Base-by-base conservation (phyloP, 2,329 filamentous ascomycete species). In the Mycosphaerelloides madeirae region DNA sequence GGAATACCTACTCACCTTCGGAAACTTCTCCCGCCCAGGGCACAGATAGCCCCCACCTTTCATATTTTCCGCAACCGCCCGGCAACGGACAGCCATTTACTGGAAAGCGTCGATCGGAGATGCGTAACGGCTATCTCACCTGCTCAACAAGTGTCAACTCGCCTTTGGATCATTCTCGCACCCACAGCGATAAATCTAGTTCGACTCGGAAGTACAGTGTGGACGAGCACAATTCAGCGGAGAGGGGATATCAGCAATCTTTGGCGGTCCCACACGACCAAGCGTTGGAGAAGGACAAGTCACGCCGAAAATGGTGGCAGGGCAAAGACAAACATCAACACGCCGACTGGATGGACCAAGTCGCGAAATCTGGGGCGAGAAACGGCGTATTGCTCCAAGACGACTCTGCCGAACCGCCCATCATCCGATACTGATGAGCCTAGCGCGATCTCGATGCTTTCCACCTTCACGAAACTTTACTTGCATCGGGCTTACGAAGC, bases 301-400 rank as follows among this genome's bases (percentile, higher is more conserved):
- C 48, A 22, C 53, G 55, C 20, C 53, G 55, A 34, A 53, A 57
- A 16, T 59, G 57, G 53, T 62, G 57, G 56, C 44, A 55, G 19
- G 28, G 53, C 36, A 66, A 63, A 44, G 43, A 65, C 46, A 66
- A 44, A 18, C 41, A 39, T 11, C 43, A 50, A 64, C 38, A 66
- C 63, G 49, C 62, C 62, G 62, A 63, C 35, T 70, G 68, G 67
- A 69, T 69, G 68, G 63, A 69, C 13, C 61, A 64, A 44, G 53
- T 70, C 16, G 64, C 68, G 38, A 65, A 65, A 46, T 56, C 66
- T 14, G 68, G 68, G 2, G 58, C 69, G n/a, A 67, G 62, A 38
- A 61, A 62, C 29, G 68, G 69, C 13, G 58, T 70, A 11, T 46
- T 72, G 39, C 55, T 62, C 25, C 52, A 59, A 11, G 68, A 70